phyloP scores from a whole-genome alignment of 257 asterid species.

The Solanum habrochaites region DNA sequence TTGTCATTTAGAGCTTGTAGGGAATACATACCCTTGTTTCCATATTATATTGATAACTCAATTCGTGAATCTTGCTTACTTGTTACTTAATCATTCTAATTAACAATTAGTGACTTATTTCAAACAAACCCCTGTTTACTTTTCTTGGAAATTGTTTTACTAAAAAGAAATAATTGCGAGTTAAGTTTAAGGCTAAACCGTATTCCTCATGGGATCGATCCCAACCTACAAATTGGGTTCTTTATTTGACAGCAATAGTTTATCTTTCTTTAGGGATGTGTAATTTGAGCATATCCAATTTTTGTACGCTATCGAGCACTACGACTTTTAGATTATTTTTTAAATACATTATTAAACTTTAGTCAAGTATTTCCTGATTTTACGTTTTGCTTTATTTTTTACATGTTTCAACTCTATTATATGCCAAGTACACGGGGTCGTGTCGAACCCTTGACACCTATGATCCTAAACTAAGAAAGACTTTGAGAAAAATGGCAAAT shows the following conservation, averaged over 20 bases:
- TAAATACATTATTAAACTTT: too few species aligned
- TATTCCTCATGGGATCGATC: neutral
- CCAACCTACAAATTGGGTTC: neutral
- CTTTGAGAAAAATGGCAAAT: neutral
- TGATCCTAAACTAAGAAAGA: neutral
- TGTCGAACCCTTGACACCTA: neutral
- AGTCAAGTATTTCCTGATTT: neutral
- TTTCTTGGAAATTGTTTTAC: neutral
- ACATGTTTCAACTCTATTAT: neutral
- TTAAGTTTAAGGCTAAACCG: neutral
- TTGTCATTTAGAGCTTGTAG: too few species aligned
- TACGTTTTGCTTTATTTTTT: neutral
- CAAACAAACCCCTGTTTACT: neutral
- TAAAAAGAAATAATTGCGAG: neutral
- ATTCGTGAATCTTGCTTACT: too few species aligned
- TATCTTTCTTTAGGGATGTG: neutral
- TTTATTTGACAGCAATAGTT: neutral
- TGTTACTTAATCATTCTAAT: too few species aligned
- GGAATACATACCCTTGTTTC: too few species aligned
- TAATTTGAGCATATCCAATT: neutral
- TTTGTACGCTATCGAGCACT: accelerated
- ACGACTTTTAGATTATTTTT: neutral
- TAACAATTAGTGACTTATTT: too few species aligned
- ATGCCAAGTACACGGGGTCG: neutral
- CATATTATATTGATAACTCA: too few species aligned